phyloP scores from a whole-genome alignment of 345 rosid genomes.

The Populus davidiana region DNA sequence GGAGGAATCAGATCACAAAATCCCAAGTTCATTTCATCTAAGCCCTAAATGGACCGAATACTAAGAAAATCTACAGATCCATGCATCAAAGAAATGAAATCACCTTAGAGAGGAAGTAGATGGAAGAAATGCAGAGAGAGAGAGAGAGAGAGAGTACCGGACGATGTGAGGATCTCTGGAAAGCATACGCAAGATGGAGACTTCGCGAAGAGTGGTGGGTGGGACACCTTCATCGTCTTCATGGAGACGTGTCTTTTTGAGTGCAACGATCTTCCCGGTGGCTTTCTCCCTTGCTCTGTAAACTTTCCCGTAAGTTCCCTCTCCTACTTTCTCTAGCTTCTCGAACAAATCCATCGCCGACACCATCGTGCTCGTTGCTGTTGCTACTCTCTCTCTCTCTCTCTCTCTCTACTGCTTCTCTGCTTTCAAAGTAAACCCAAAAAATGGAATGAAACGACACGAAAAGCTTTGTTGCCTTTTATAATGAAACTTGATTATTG shows the following conservation, averaged over 20 bases:
- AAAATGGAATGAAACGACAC: neutral
- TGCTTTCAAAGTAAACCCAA: neutral
- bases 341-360: constrained; percentile 91
- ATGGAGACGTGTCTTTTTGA: constrained; percentile 96
- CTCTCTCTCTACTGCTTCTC: neutral
- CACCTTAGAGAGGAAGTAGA: neutral
- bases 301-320: constrained; percentile 95
- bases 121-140: neutral
- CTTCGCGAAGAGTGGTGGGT: constrained; percentile 96
- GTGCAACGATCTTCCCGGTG: constrained; percentile 85
- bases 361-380: neutral
- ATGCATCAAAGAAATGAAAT: neutral
- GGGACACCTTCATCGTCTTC: constrained; percentile 99
- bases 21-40: neutral
- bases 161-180: constrained; percentile 92
- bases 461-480: neutral
- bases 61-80: neutral
- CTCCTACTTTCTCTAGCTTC: constrained; percentile 98
- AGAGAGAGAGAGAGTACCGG: constrained; percentile 31
- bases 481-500: neutral
- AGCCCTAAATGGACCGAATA: neutral
- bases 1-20: neutral
- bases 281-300: constrained; percentile 95
- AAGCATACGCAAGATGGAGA: constrained; percentile 97
- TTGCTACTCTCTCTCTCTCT: neutral